phyloP scores from a whole-genome alignment of 768 basidiomycete genomes.

The Exsudoporus frostii region DNA sequence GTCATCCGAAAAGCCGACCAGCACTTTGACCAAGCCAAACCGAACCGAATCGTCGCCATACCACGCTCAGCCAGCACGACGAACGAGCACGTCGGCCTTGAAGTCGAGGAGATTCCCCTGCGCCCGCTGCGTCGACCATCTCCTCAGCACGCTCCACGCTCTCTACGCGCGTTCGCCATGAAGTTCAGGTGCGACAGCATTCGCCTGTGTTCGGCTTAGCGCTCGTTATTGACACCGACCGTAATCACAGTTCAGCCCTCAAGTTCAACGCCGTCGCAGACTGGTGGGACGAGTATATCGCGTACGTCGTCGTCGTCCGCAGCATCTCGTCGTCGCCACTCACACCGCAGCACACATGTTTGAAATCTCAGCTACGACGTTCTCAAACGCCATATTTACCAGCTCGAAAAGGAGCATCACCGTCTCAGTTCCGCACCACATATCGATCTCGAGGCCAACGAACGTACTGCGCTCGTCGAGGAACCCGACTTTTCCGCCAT shows the following conservation, averaged over 20 bases:
- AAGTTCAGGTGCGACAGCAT: conserved; percentile 37
- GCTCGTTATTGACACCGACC: not conserved
- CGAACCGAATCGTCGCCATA: conserved; percentile 3
- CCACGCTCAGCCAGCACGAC: conserved; percentile 1
- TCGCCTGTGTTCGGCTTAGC: too few species aligned
- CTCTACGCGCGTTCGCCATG: conserved; percentile 25
- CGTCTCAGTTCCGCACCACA: conserved; percentile 38
- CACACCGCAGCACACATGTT: not conserved
- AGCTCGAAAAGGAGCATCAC: conserved; percentile 74
- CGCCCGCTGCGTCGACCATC: conserved; percentile 5
- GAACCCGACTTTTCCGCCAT: conserved; percentile 36
- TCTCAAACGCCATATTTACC: conserved; percentile 82
- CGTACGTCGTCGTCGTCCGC: conserved; percentile 49
- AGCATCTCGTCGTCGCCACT: not conserved
- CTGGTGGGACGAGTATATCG: conserved; percentile 92
- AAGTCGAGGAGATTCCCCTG: conserved; percentile 28
- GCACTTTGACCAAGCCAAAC: not conserved
- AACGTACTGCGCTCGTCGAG: conserved; percentile 54
- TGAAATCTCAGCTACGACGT: conserved; percentile 63
- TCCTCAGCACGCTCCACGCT: not conserved
- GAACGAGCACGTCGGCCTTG: conserved; percentile 2
- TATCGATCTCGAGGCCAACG: conserved; percentile 64
- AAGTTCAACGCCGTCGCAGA: conserved; percentile 91
- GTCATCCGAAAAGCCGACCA: conserved; percentile 1
- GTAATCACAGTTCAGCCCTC: conserved; percentile 61